phyloP scores from a whole-genome alignment of 768 basidiomycete species.

The Pulveroboletus sp. region DNA sequence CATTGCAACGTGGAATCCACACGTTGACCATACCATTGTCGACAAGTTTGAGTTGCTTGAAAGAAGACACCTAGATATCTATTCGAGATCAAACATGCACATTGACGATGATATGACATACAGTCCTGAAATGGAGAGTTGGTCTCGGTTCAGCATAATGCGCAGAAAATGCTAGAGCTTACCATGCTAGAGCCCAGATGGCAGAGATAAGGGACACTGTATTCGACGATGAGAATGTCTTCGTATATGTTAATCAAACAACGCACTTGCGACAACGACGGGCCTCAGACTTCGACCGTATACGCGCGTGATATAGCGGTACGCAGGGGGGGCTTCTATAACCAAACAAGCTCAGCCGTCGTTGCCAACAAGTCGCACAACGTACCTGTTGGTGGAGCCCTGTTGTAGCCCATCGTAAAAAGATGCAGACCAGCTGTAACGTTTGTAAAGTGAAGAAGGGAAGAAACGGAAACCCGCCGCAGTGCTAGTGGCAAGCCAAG shows the following conservation, averaged over 20 bases:
- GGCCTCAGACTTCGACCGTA: conserved; percentile 62
- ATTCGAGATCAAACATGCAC: not conserved
- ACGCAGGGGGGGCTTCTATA: conserved; percentile 49
- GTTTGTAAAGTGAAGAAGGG: not conserved
- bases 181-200: conserved; percentile 66
- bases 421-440: not conserved
- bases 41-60: conserved; percentile 50
- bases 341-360: not conserved
- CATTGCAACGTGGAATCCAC: not conserved
- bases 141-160: not conserved
- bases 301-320: conserved; percentile 55
- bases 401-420: conserved; percentile 14
- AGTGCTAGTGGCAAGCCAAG: not conserved
- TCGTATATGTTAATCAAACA: conserved; percentile 11
- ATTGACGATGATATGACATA: conserved; percentile 8
- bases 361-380: not conserved
- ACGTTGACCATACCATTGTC: conserved; percentile 41
- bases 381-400: conserved; percentile 15
- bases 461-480: not conserved
- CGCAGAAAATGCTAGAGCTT: conserved; percentile 23
- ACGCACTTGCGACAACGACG: conserved; percentile 46
- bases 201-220: conserved; percentile 44
- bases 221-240: not conserved
- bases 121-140: conserved; percentile 16
- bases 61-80: conserved; percentile 53